Base-by-base conservation (phyloP, 2,329 filamentous ascomycete genomes). In the Monilinia fructigena region DNA sequence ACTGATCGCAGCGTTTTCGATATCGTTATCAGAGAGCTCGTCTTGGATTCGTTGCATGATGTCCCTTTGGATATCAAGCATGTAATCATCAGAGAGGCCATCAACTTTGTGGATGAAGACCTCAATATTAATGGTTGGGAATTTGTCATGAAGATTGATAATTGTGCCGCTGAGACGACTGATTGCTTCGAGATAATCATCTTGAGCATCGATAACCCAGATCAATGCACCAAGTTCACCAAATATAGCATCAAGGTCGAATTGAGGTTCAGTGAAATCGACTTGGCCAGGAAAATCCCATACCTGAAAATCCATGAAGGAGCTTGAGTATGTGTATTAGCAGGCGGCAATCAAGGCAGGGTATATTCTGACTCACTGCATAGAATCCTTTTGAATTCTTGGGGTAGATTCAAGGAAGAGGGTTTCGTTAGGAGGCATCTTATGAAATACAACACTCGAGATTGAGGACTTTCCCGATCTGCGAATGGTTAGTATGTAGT, bases 31-130 rank as follows among this genome's bases (percentile, higher is more conserved):
- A 14, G 90, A 94, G 42, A 99, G 86, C 77, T 99, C 95, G 76
- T 99, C 95, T 74, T 96, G 93, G 69, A 98, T 97, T 50, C 93
- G 89, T 76, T 98, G 96, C 63, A 93, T 93, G 70, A 99, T 96
- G 78, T 99, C 95, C 67, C 95, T 90, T 80, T 96, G 95, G 23
- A 96, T 96, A 74, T 99, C 95, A 67, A 93, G 88, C 76, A 95
- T 93, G 82, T 95, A 98, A 78, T 99, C 95, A 72, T 98, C 95
- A 38, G 92, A 95, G 20, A 99, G 83, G n/a, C 93, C 94, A 76
- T 99, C 95, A 45, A 97, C 94, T 78, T 99, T 99, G 84, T 99
- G 95, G 73, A 99, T 96, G 78, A 99, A 98, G 61, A 99, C 94
- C 77, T 98, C 94, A 71, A 99, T 91, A 78, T 97, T 97, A 79